phyloP scores from a whole-genome alignment of 495 filamentous ascomycete species.

The Neurospora sp. region DNA sequence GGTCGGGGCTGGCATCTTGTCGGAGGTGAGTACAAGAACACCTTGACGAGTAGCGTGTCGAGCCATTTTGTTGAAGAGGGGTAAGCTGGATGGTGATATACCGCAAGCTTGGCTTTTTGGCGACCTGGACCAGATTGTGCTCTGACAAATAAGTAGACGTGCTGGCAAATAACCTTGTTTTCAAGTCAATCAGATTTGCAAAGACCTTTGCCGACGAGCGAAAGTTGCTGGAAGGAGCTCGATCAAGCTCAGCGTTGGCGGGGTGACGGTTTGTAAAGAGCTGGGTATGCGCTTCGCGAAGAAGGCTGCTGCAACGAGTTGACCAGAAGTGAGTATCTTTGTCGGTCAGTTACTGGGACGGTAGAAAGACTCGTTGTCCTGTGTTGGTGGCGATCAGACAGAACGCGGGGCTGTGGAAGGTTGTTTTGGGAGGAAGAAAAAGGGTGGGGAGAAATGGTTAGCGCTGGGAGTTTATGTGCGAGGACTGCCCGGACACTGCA shows the following conservation, averaged over 20 bases:
- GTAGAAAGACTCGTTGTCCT: background rate
- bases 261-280: background rate
- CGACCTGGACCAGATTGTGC: background rate
- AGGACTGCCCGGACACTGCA: background rate
- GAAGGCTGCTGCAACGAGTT: background rate
- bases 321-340: background rate
- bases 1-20: conserved; percentile 1
- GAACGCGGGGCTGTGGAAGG: background rate
- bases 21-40: background rate
- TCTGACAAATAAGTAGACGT: background rate
- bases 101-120: background rate
- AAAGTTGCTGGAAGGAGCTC: background rate
- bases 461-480: background rate
- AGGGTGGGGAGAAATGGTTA: background rate
- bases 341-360: background rate
- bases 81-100: background rate
- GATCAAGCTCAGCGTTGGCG: background rate
- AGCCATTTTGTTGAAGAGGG: conserved; percentile 1
- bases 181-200: background rate
- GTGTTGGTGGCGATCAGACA: background rate
- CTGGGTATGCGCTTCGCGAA: background rate
- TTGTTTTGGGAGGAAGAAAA: background rate
- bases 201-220: background rate
- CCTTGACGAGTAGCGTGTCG: background rate
- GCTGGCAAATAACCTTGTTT: background rate